Evolutionary conservation across 768 basidiomycete species (phyloP).

Genomic region (Boletales sp.): DNA sequence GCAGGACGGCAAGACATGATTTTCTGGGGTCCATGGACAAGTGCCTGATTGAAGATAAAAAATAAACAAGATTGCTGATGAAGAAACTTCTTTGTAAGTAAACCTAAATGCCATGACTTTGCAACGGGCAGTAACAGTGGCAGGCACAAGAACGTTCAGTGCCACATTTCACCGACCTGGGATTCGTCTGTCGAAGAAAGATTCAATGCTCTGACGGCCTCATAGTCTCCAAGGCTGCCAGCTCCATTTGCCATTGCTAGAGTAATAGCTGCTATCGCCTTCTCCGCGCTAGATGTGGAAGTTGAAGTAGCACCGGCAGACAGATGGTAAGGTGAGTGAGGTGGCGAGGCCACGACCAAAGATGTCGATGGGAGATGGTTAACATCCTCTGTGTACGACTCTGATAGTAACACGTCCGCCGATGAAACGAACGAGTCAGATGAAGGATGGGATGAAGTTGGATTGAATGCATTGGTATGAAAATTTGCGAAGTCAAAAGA

Average conservation of each 20-base stretch:
- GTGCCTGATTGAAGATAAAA: constrained; percentile 12
- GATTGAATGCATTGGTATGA: constrained; percentile 28
- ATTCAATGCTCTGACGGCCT: constrained; percentile 41
- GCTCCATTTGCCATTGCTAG: constrained; percentile 65
- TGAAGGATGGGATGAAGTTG: constrained; percentile 19
- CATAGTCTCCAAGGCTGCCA: constrained; percentile 56
- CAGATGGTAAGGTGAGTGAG: constrained; percentile 12
- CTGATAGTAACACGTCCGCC: constrained; percentile 5
- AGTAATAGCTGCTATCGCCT: constrained; percentile 55
- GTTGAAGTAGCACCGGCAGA: constrained; percentile 3
- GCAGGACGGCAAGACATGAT: constrained; percentile 10
- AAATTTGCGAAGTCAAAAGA: constrained; percentile 23
- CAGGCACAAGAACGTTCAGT: constrained; percentile 23
- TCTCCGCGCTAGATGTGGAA: constrained; percentile 50
- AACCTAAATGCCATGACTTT: background rate
- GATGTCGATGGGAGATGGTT: constrained; percentile 1
- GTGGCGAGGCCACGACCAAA: constrained; percentile 8
- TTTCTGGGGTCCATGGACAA: constrained; percentile 20
- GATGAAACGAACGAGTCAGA: constrained; percentile 11
- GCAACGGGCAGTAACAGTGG: background rate
- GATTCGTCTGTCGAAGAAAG: constrained; percentile 34
- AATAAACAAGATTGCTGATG: constrained; percentile 26
- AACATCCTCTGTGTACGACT: constrained; percentile 2
- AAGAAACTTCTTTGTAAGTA: constrained; percentile 2
- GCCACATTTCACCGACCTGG: constrained; percentile 60